Percentiles rank a stretch among this genome's conserved stretches.
phyloP scores from a whole-genome alignment of 257 asterid genomes.

The Echites panduratus region DNA sequence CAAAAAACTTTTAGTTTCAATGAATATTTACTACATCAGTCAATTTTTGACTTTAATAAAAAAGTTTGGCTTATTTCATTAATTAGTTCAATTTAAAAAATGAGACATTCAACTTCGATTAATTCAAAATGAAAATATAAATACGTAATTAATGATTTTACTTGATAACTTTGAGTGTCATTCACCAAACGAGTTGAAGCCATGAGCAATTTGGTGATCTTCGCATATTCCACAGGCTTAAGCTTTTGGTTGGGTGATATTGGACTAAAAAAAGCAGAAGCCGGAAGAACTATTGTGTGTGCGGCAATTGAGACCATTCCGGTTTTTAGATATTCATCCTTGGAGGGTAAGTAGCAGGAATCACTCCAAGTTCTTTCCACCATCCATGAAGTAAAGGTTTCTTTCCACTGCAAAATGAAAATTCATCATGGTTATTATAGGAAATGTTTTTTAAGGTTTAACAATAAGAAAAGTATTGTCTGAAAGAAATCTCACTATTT shows the following conservation, averaged over 20 bases:
- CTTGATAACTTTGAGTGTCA: slow-evolving; percentile 56
- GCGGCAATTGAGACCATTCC: slow-evolving; percentile 43
- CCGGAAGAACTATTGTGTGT: slow-evolving; percentile 39
- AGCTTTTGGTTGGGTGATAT: neutral
- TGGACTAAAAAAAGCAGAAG: slow-evolving; percentile 25
- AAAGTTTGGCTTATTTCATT: too few relatives aligned
- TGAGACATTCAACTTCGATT: neutral
- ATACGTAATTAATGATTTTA: slow-evolving; percentile 10
- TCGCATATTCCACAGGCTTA: slow-evolving; percentile 19
- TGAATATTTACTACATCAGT: too few relatives aligned
- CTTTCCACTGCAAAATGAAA: slow-evolving; percentile 41
- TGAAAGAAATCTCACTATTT: slow-evolving; percentile 38
- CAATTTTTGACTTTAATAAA: too few relatives aligned
- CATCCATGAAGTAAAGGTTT: slow-evolving; percentile 57
- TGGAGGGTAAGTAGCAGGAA: slow-evolving; percentile 33
- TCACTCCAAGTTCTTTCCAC: slow-evolving; percentile 51
- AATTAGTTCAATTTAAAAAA: neutral
- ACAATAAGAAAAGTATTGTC: neutral
- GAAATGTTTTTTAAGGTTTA: neutral
- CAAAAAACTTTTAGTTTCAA: neutral
- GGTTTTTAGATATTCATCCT: slow-evolving; percentile 36
- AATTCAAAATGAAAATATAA: neutral
- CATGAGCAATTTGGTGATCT: slow-evolving; percentile 52
- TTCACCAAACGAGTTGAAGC: slow-evolving; percentile 37
- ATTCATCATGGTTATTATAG: neutral